A percentile compares a stretch with the other conserved stretches of the same genome.
These are phyloP conservation scores for Pelargonium fulgidum DNA, from an alignment of 441 rosid species.

Conservation along the genomic window DNA sequence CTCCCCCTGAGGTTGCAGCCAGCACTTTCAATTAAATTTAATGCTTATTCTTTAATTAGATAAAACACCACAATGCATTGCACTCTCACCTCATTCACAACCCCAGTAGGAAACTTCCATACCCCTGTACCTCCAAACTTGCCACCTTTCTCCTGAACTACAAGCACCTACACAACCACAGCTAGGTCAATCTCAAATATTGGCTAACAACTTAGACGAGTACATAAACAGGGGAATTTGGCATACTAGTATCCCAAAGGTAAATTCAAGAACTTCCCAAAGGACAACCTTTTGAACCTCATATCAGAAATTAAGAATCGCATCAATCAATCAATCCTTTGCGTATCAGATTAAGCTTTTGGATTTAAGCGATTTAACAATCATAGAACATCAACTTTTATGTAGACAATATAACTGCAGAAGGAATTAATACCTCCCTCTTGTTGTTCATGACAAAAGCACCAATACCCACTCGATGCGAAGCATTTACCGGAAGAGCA, in stretches of 20 bases:
- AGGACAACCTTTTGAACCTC: no score
- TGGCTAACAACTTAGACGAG: no score
- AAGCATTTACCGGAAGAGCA: constrained; percentile 76
- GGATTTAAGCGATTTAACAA: no score
- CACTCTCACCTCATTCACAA: constrained; percentile 57
- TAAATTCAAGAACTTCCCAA: no score
- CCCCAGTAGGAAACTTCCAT: constrained; percentile 90
- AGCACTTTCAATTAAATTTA: no score
- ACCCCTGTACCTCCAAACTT: constrained; percentile 45
- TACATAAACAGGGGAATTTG: no score
- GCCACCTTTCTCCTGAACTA: constrained; percentile 76
- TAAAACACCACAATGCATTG: neutral
- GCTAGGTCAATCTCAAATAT: no score
- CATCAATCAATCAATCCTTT: no score
- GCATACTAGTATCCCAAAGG: no score
- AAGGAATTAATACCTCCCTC: constrained; percentile 48
- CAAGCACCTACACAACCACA: constrained; percentile 22
- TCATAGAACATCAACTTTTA: no score
- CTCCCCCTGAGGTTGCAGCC: constrained; percentile 48
- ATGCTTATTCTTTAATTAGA: neutral
- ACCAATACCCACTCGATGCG: constrained; percentile 67
- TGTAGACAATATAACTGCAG: neutral
- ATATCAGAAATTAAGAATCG: no score
- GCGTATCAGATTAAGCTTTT: no score
- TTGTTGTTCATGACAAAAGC: constrained; percentile 74